Base-by-base conservation (phyloP, 2,329 filamentous ascomycete species). In the Botrytis porri region DNA sequence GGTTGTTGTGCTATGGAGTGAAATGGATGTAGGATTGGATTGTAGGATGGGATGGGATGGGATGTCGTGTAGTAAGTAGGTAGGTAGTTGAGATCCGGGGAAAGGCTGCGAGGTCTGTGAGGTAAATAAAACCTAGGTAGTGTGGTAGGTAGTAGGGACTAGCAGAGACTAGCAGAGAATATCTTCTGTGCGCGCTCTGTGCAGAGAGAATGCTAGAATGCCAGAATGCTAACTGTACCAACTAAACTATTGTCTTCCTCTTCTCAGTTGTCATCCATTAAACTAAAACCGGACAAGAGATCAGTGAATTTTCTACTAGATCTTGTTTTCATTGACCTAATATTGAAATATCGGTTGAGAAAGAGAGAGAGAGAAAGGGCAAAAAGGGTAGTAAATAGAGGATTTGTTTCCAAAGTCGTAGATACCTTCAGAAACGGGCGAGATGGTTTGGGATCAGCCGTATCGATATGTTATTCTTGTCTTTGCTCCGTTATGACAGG, bases 61-160 rank as follows among this genome's bases (percentile, higher is more conserved):
- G 48, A 51, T 51, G 25, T 20, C 29, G 16, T n/a, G 25, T n/a
- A 10, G 39, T n/a, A 39, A 25, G 59, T 16, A 18, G 14, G 3
- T 48, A 32, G 51, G 61, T 62, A 14, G 61, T 64, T 64, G 41
- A 64, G 10, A 64, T 64, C 62, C 22, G 62, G 62, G 62, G 62
- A 54, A 22, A 20, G 41, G 62, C 20, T 32, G 62, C 43, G 51
- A 54, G 51, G 51, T 54, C 51, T 54, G 51, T 54, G 51, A 54
- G 51, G 51, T 54, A 18, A 18, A 29, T 54, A 29, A 54, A 16
- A 54, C 12, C 10, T 54, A 29, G 25, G n/a, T n/a, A 20, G 16
- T n/a, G 61, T 43, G 39, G 12, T 37, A 3, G 35, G 14, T 61
- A n/a, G 35, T 29, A 37, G 59, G 35, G 37, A 32, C 3, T 16